These are phyloP conservation scores for Termitomyces sp. DNA, from an alignment of 768 basidiomycete species.

Conservation along the genomic window DNA sequence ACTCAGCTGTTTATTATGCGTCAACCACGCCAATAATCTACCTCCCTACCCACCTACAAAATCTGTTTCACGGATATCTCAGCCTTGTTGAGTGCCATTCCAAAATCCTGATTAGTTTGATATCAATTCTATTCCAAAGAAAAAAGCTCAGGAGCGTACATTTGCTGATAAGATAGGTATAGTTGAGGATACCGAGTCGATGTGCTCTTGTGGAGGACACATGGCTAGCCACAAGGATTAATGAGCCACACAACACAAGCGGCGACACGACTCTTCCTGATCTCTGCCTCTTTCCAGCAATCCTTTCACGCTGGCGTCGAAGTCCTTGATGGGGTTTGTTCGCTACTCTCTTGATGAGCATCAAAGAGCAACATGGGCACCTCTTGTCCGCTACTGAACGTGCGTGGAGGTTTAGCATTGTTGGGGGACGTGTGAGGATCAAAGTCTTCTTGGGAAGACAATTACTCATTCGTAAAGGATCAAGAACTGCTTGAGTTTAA, in stretches of 20 bases:
- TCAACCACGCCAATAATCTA: no score
- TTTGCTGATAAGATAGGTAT: slow-evolving; percentile 59
- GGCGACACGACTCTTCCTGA: slow-evolving; percentile 66
- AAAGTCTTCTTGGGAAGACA: slow-evolving; percentile 15
- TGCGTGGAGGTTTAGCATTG: neutral
- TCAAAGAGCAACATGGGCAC: slow-evolving; percentile 44
- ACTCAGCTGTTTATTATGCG: no score
- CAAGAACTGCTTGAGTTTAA: slow-evolving; percentile 49
- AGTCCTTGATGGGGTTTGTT: slow-evolving; percentile 58
- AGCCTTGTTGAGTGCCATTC: no score
- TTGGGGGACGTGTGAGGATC: slow-evolving; percentile 7
- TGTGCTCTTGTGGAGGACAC: slow-evolving; percentile 51
- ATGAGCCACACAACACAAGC: slow-evolving; percentile 65
- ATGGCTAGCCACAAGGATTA: slow-evolving; percentile 59
- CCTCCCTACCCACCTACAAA: no score
- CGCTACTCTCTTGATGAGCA: slow-evolving; percentile 42
- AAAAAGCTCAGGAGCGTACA: slow-evolving; percentile 31
- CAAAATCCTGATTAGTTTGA: no score
- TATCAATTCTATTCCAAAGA: neutral
- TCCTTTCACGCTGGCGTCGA: slow-evolving; percentile 59
- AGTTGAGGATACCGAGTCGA: slow-evolving; percentile 31
- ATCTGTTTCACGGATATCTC: no score
- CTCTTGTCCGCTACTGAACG: slow-evolving; percentile 17
- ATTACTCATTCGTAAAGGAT: slow-evolving; percentile 15
- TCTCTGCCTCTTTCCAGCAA: slow-evolving; percentile 52